phyloP scores from a whole-genome alignment of 805 yeast genomes.

The Metschnikowia drakensbergensis region DNA sequence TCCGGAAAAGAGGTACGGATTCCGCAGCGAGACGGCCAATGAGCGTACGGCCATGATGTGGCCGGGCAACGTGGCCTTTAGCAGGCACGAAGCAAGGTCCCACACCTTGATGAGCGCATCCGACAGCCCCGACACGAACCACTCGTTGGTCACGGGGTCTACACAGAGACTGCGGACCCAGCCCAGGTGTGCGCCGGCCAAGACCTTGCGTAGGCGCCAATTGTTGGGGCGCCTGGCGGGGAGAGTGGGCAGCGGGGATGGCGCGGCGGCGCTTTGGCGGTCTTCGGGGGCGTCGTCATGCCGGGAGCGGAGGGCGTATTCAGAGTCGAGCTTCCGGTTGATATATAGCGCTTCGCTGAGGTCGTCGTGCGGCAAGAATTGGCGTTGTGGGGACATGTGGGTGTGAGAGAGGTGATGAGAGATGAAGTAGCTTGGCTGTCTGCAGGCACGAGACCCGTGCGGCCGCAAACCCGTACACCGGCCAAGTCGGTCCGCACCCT shows the following conservation, averaged over 20 bases:
- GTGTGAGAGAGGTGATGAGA: background rate
- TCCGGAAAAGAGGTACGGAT: slow-evolving; percentile 86
- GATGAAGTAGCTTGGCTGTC: background rate
- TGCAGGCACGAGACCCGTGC: background rate
- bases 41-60: slow-evolving; percentile 88
- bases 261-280: background rate
- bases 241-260: background rate
- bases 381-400: slow-evolving; percentile 4
- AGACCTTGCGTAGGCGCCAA: slow-evolving; percentile 70
- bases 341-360: slow-evolving; percentile 32
- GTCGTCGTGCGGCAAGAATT: slow-evolving; percentile 28
- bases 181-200: slow-evolving; percentile 83
- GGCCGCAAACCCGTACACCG: no score
- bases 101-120: slow-evolving; percentile 89
- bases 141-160: slow-evolving; percentile 77
- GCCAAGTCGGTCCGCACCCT: no score
- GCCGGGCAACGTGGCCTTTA: slow-evolving; percentile 79
- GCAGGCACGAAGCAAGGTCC: slow-evolving; percentile 71
- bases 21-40: slow-evolving; percentile 63
- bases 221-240: background rate
- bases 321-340: slow-evolving; percentile 25
- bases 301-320: slow-evolving; percentile 7
- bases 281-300: background rate
- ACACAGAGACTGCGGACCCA: slow-evolving; percentile 82
- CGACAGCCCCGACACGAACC: slow-evolving; percentile 89